Conservation (phyloP, 495 filamentous ascomycete species). For the Xylaria castorea region DNA sequence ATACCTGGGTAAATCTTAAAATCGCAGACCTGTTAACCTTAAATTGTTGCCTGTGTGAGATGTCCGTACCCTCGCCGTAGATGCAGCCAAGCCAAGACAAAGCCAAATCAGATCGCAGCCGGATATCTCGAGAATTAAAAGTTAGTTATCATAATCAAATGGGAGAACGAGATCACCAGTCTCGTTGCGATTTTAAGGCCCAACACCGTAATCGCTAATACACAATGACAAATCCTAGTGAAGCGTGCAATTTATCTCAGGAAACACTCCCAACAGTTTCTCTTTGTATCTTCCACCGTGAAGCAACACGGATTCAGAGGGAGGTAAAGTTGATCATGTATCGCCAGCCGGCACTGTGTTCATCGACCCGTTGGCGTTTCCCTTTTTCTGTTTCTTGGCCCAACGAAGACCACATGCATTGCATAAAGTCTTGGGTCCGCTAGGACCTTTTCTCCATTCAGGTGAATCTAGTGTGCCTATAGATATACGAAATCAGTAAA, state of each 20-base stretch:
- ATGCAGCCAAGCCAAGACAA: slow-evolving; percentile 9
- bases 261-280: not conserved
- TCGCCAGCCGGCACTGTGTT: slow-evolving; percentile 28
- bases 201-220: slow-evolving; percentile 11
- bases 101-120: slow-evolving; percentile 11
- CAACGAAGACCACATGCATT: slow-evolving; percentile 94
- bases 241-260: slow-evolving; percentile 5
- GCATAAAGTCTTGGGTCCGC: slow-evolving; percentile 93
- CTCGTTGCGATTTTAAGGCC: not conserved
- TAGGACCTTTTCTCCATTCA: slow-evolving; percentile 95
- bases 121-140: slow-evolving; percentile 20
- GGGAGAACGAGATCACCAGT: not conserved
- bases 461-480: slow-evolving; percentile 83
- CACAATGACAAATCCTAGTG: not conserved
- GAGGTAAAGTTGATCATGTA: not conserved
- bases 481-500: not conserved
- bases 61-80: not conserved
- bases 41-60: slow-evolving; percentile 23
- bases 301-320: not conserved
- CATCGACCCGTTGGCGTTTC: slow-evolving; percentile 35
- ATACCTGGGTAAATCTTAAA: slow-evolving; percentile 2
- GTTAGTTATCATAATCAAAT: slow-evolving; percentile 3
- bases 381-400: slow-evolving; percentile 82
- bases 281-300: not conserved
- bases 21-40: not conserved